Evolutionary conservation across 345 rosid genomes (phyloP), one percentile per base, ranked within the genome.

Genomic region (Melaleuca quinquenervia): DNA sequence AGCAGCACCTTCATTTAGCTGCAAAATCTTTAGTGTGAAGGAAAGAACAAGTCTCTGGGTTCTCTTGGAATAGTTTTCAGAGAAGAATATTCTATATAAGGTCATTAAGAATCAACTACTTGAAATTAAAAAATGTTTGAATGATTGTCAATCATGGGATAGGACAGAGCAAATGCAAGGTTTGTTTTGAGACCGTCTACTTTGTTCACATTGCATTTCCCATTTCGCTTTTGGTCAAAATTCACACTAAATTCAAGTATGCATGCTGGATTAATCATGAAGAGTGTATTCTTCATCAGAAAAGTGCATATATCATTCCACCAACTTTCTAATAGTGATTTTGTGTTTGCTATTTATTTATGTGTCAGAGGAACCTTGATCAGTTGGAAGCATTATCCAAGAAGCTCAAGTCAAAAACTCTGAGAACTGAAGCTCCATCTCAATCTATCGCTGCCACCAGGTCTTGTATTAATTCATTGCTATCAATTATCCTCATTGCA

Each of bases 361-460:
- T 87, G 74, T 83, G 87, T 85, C 93, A 97, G 99, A 95, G 99
- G 91, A 97, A 96, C 88, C 91, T 97, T 87, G 99, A 97, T 83
- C 99, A 97, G 85, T 84, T 96, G 89, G 99, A 97, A 92, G 94
- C 98, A 80, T 90, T 97, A 41, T 97, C 99, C 22, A 95, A 93
- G 95, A 97, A 97, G 92, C 99, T 97, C 87, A 96, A 96, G 88
- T 98, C 98, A 50, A 97, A 94, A 87, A 93, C 99, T 83, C 86
- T 94, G 88, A 93, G 99, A 88, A 88, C 91, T 56, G 99, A 96
- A 90, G 94, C 99, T 87, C 95, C 99, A 90, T 95, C 99, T 84
- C 98, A 95, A 86, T 94, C 99, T 90, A 91, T 93, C 85, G 96
- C 99, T 32, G 99, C 99, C 54, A 96, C 99, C 7, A 96, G 99